phyloP scores from a whole-genome alignment of 306 rosid genomes.

The Vigna mungo region DNA sequence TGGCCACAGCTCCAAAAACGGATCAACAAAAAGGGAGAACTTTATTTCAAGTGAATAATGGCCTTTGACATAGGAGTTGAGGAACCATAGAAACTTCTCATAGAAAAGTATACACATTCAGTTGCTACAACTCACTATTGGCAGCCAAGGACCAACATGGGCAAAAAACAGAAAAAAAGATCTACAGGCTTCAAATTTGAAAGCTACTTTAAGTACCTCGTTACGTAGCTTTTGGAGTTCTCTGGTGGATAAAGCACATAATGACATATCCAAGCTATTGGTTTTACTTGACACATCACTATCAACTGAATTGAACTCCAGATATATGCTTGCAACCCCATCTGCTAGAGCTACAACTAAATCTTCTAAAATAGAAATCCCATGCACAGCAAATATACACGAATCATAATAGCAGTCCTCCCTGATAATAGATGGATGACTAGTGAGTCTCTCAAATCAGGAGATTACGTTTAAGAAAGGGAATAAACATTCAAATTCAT shows the following conservation, averaged over 20 bases:
- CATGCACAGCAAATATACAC: slow-evolving; percentile 67
- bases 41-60: not conserved
- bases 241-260: slow-evolving; percentile 86
- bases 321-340: slow-evolving; percentile 79
- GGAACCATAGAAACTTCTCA: slow-evolving; percentile 22
- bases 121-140: not conserved
- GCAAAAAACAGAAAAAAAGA: slow-evolving; percentile 30
- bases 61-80: not conserved
- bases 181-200: slow-evolving; percentile 29
- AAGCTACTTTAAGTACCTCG: slow-evolving; percentile 61
- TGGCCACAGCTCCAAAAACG: slow-evolving; percentile 17
- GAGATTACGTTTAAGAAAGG: slow-evolving; percentile 8
- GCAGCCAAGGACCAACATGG: not conserved
- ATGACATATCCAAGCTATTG: slow-evolving; percentile 61
- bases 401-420: slow-evolving; percentile 65
- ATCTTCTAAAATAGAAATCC: slow-evolving; percentile 90
- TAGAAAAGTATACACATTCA: slow-evolving; percentile 16
- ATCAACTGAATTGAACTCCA: slow-evolving; percentile 94
- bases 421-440: slow-evolving; percentile 55
- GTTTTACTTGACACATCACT: slow-evolving; percentile 72
- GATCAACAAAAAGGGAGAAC: slow-evolving; percentile 6
- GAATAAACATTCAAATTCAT: not conserved
- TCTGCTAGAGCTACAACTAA: slow-evolving; percentile 83
- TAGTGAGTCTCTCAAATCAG: slow-evolving; percentile 41
- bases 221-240: slow-evolving; percentile 92